A percentile compares a stretch with the other conserved stretches of the same genome.
Evolutionary conservation across 768 basidiomycete genomes (phyloP).

Genomic region (Hirschioporus abietinus): DNA sequence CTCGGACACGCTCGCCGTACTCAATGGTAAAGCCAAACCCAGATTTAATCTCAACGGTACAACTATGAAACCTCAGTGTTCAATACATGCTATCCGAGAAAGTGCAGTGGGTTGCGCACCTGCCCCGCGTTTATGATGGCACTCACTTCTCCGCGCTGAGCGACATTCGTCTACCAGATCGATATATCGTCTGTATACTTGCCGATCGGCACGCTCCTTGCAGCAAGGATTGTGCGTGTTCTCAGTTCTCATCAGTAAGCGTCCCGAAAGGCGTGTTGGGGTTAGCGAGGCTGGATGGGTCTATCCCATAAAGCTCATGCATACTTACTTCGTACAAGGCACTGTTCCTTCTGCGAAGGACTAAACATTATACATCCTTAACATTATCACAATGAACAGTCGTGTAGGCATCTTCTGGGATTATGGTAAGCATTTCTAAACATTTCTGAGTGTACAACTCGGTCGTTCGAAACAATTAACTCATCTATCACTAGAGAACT

Average conservation of each 20-base stretch:
- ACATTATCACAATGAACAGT: not conserved
- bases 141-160: not conserved
- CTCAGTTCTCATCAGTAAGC: not conserved
- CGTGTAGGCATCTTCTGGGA: conserved; percentile 38
- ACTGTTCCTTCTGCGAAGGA: not conserved
- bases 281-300: not conserved
- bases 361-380: not conserved
- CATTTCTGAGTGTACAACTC: no score
- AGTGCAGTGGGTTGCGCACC: no score
- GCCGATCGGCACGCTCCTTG: not conserved
- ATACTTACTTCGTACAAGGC: not conserved
- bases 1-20: no score
- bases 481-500: conserved; percentile 27
- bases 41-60: no score
- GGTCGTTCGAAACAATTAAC: no score
- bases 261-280: not conserved
- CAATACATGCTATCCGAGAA: no score
- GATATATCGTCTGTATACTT: not conserved
- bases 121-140: no score
- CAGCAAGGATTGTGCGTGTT: not conserved
- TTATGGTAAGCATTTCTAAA: conserved; percentile 27
- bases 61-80: no score
- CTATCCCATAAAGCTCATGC: not conserved
- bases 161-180: not conserved
- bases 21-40: no score